Evolutionary conservation across 2,329 filamentous ascomycete species (phyloP).

Genomic region (Colletotrichum limetticola): DNA sequence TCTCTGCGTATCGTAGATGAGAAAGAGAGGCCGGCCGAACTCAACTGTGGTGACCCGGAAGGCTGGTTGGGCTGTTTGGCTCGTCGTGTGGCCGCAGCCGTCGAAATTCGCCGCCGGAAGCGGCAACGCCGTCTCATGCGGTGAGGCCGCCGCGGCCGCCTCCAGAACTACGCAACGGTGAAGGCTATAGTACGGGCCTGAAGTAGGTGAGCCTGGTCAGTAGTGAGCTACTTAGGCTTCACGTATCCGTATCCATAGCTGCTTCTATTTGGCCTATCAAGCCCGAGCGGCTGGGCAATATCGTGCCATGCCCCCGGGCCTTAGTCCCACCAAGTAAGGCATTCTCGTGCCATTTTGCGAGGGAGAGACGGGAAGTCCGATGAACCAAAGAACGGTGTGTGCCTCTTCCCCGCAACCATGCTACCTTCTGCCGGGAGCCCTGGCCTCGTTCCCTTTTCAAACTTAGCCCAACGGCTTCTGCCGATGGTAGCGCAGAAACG

Average conservation of each 20-base stretch:
- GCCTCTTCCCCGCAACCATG: constrained; percentile 16
- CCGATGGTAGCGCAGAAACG: constrained; percentile 3
- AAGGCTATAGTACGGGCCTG: constrained; percentile 3
- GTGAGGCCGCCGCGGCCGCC: constrained; percentile 13
- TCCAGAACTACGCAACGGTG: constrained; percentile 13
- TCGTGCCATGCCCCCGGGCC: constrained; percentile 22
- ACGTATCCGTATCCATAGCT: neutral
- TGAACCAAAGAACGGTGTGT: constrained; percentile 23
- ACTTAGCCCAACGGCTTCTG: constrained; percentile 14
- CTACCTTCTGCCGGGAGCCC: constrained; percentile 10
- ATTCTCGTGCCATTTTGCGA: constrained; percentile 15
- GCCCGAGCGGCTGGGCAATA: constrained; percentile 2
- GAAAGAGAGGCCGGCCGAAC: neutral
- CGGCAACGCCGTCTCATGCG: constrained; percentile 1
- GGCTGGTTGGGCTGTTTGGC: constrained; percentile 10
- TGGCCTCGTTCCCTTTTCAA: constrained; percentile 1
- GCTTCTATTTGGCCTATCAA: constrained; percentile 12
- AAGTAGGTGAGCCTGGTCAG: neutral
- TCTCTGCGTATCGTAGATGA: constrained; percentile 4
- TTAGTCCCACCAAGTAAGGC: constrained; percentile 19
- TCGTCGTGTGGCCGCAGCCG: constrained; percentile 10
- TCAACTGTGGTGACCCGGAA: neutral
- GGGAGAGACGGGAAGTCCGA: constrained; percentile 17
- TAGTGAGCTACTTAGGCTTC: neutral
- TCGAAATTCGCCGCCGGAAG: constrained; percentile 8